Base-by-base conservation (phyloP, 2,329 filamentous ascomycete species). In the Tolypocladium nubicola region DNA sequence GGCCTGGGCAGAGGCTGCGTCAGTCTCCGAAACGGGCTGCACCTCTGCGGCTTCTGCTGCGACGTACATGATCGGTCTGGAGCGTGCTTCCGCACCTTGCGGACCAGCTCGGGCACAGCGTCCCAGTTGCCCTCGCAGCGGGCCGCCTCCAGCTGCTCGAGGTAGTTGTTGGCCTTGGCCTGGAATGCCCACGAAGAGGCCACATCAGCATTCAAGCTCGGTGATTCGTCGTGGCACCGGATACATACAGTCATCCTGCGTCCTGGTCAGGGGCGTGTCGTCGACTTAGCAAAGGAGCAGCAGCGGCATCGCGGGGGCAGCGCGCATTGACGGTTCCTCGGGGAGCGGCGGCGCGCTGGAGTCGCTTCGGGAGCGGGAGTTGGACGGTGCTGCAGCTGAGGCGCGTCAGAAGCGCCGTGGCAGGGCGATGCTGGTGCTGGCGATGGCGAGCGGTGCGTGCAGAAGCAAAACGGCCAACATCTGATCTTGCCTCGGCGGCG, bases 1-100 rank as follows among this genome's bases (percentile, higher is more conserved):
- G 79, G 70, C 87, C 88, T 90, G 64, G 45, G 13, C 19, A 13
- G 9, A 26, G 41, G 13, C 5, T 26, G n/a, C 9, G 9, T 53
- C 14, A 53, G 52, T 26, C 23, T 39, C 37, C 23, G 37, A 13
- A 9, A 19, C 21, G 9, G 9, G n/a, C 9, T 19, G 10, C 23
- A 16, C 7, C 13, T 4, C 1, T 26, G 39, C 26, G 19, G 39
- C 40, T 16, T 41, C 35, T 16, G 14, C 19, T 11, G 23, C 11
- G 61, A 68, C 83, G 66, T 86, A 97, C 93, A 96, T 73, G 83
- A 83, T 71, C 89, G 84, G 60, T 89, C 83, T 45, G 91, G 87
- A 65, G 91, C 89, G 80, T 99, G 93, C 73, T 99, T 97, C 68
- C 88, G 88, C 67, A 97, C 82, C 75, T 99, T 99, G 70, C 93